phyloP scores from a whole-genome alignment of 805 yeast genomes.

The Wickerhamiella qilinensis region DNA sequence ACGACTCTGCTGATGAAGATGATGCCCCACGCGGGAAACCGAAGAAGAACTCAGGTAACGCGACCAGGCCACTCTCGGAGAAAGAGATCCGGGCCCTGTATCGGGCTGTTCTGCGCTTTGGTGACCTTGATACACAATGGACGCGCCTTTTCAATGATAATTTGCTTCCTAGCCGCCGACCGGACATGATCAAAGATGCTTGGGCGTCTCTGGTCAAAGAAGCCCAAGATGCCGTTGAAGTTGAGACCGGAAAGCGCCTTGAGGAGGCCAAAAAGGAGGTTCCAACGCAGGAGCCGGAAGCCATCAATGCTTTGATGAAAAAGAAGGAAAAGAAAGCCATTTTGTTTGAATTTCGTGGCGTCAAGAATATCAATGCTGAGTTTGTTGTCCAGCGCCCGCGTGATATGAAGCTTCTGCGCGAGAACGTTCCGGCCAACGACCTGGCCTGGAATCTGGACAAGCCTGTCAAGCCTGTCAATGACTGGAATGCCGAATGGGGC shows the following conservation, averaged over 20 bases:
- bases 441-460: constrained; percentile 44
- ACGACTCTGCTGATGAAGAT: constrained; percentile 37
- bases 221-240: constrained; percentile 44
- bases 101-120: constrained; percentile 63
- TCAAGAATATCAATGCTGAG: constrained; percentile 83
- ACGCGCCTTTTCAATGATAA: constrained; percentile 84
- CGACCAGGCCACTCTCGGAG: constrained; percentile 51
- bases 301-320: constrained; percentile 24
- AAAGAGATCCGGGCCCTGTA: constrained; percentile 76
- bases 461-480: constrained; percentile 65
- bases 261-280: constrained; percentile 14
- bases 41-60: constrained; percentile 22
- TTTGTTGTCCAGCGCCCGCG: constrained; percentile 63
- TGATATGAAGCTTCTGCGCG: constrained; percentile 57
- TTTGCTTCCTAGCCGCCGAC: constrained; percentile 67
- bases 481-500: constrained; percentile 85
- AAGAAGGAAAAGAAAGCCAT: constrained; percentile 81
- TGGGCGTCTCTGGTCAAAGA: constrained; percentile 54
- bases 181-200: constrained; percentile 57
- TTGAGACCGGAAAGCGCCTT: constrained; percentile 47
- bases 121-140: constrained; percentile 59
- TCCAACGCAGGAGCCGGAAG: constrained; percentile 17
- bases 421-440: constrained; percentile 35
- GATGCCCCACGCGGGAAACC: constrained; percentile 11
- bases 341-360: constrained; percentile 74